Evolutionary conservation across 2,329 filamentous ascomycete species (phyloP).

Genomic region (Seiridium unicorne): DNA sequence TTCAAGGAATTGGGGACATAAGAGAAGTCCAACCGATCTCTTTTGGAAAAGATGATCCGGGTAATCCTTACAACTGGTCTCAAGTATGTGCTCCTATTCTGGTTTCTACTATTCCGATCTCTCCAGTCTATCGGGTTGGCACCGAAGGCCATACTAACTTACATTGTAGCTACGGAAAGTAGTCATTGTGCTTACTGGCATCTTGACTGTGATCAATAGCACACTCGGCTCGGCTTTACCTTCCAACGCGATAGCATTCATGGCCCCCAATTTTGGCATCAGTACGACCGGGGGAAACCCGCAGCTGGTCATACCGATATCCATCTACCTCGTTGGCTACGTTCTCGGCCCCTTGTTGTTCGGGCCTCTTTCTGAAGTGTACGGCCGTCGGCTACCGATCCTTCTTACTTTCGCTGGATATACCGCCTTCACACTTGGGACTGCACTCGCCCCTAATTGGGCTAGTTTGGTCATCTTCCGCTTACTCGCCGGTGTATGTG

Average conservation of each 20-base stretch:
- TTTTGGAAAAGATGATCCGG: background rate
- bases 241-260: background rate
- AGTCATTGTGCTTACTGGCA: background rate
- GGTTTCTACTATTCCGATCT: background rate
- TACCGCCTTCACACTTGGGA: constrained; percentile 3
- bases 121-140: background rate
- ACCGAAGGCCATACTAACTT: background rate
- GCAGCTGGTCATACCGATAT: constrained; percentile 1
- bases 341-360: background rate
- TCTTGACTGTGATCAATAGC: constrained; percentile 1
- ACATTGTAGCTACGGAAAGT: background rate
- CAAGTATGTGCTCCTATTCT: background rate
- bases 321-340: constrained; percentile 4
- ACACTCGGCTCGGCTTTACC: background rate
- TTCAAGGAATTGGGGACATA: background rate
- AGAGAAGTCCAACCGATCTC: background rate
- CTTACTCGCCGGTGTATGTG: background rate
- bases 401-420: background rate
- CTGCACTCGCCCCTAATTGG: background rate
- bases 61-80: constrained; percentile 2
- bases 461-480: background rate
- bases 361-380: background rate
- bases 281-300: background rate
- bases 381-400: background rate
- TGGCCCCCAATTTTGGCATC: background rate